A percentile compares a stretch with the other conserved stretches of the same genome.
Conservation (phyloP, 1,284 basidiomycete genomes). For the Trichosporon ovoides region DNA sequence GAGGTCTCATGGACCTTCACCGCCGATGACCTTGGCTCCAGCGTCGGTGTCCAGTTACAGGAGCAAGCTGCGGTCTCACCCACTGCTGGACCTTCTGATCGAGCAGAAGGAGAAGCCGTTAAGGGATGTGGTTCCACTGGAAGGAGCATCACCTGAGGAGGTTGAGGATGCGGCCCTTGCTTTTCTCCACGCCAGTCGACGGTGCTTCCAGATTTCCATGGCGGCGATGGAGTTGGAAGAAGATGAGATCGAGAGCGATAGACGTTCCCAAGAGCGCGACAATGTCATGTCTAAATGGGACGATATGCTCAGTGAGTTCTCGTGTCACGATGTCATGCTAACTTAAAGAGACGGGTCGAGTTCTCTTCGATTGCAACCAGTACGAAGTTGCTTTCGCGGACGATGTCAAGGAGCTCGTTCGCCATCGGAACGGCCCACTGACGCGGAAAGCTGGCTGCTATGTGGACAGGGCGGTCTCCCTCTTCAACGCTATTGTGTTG, state of each 20-base stretch:
- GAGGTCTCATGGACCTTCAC: not conserved
- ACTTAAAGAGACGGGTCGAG: not conserved
- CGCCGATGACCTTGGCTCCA: not conserved
- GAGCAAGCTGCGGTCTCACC: not conserved
- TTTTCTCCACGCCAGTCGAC: not conserved
- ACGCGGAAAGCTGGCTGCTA: not conserved
- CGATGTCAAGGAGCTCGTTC: not conserved
- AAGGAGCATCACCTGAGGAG: not conserved
- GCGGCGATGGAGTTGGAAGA: not conserved
- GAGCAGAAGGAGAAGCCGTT: not conserved
- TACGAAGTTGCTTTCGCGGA: not conserved
- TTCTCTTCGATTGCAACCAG: not conserved
- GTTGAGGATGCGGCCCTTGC: not conserved
- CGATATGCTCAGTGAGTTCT: not conserved
- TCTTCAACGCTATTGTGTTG: not conserved
- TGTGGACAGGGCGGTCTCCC: not conserved
- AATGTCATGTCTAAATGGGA: not conserved
- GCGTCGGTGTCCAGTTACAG: not conserved
- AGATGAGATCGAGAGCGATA: not conserved
- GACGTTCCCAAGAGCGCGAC: not conserved
- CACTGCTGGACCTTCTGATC: not conserved
- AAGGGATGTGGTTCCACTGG: not conserved
- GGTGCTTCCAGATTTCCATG: not conserved
- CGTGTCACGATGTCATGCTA: not conserved
- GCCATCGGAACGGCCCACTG: not conserved